Base-by-base conservation (phyloP, 192 early-diverging fungal genomes). In the Coemansia javaensis region DNA sequence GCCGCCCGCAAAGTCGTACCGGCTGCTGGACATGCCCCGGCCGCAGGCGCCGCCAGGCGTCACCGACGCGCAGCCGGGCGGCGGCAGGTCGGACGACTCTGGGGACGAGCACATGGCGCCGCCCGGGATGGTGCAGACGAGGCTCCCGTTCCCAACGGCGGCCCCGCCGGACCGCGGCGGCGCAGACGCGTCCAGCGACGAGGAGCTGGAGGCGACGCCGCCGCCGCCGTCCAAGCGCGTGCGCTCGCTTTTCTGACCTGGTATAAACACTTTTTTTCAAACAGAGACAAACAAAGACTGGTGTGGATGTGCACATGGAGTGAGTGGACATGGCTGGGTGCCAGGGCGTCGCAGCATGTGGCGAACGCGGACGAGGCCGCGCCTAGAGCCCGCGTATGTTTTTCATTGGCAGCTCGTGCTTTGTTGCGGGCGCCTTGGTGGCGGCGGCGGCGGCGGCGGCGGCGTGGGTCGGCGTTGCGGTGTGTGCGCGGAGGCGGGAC, bases 191-290 rank as follows among this genome's bases (percentile, higher is more conserved):
- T 59, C 56, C 4, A 59, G 63, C 31, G 69, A 65, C 16, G 69
- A 63, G 35, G 67, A 71, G 25, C 46, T 71, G 11, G 67, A 48
- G 13, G 67, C 67, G 2, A 71, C 67, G n/a, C 67, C 67, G 22
- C 67, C 67, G 14, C 67, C 67, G 30, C 56, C 67, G 18, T 63
- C 49, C 49, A 71, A 71, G 40, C 46, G 68, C 32, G n/a, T 64
- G 39, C 59, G 62, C 12, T 54, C 60, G 35, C 15, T 63, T 31
- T 63, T 63, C 23, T 63, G 32, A 50, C 18, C 3, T 24, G 22
- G 22, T 3, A 7, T 7, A 27, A 41, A 33, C 2, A 14, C 14
- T 9, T 5, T 33, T 3, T 13, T 33, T 33, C 9, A 5, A 33
- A 14, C 37, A 39, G 4, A 22, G n/a, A n/a, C 22, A 15, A 47